A percentile compares a stretch with the other conserved stretches of the same genome.
phyloP scores from a whole-genome alignment of 768 basidiomycete species.

The Sutorius australiensis region DNA sequence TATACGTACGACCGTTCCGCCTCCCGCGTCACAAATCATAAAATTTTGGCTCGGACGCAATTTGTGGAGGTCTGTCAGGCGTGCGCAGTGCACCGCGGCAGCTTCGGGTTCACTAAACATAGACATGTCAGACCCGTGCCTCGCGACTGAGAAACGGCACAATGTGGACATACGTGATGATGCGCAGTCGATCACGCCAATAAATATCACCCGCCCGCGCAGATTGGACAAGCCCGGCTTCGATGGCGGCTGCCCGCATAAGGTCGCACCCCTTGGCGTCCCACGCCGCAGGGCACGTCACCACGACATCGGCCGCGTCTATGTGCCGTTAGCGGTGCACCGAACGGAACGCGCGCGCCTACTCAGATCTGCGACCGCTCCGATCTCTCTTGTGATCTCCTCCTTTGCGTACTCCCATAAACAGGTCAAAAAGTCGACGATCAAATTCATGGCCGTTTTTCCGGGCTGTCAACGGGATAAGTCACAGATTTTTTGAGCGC shows the following conservation, averaged over 20 bases:
- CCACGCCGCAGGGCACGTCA: constrained; percentile 91
- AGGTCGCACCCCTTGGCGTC: constrained; percentile 80
- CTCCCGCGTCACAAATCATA: constrained; percentile 89
- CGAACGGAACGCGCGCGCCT: constrained; percentile 23
- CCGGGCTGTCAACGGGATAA: constrained; percentile 46
- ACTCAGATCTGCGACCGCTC: constrained; percentile 83
- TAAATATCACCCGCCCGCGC: constrained; percentile 62
- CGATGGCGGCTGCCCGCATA: constrained; percentile 82
- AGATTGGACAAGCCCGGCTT: constrained; percentile 74
- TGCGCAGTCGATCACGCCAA: constrained; percentile 79
- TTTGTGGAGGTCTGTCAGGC: constrained; percentile 75
- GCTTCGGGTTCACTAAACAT: constrained; percentile 64
- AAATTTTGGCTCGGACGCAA: constrained; percentile 80
- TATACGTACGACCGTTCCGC: constrained; percentile 63
- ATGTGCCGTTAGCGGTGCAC: constrained; percentile 3
- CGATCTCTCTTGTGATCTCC: constrained; percentile 84
- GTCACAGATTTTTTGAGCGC: background rate
- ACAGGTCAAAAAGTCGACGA: constrained; percentile 77
- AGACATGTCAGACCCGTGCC: background rate
- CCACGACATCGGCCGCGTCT: constrained; percentile 82
- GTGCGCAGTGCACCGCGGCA: constrained; percentile 87
- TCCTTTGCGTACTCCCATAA: constrained; percentile 87
- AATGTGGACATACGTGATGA: constrained; percentile 59
- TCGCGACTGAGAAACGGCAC: background rate
- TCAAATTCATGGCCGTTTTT: constrained; percentile 73